Base-by-base conservation (phyloP, 306 rosid genomes). In the Senna tora region DNA sequence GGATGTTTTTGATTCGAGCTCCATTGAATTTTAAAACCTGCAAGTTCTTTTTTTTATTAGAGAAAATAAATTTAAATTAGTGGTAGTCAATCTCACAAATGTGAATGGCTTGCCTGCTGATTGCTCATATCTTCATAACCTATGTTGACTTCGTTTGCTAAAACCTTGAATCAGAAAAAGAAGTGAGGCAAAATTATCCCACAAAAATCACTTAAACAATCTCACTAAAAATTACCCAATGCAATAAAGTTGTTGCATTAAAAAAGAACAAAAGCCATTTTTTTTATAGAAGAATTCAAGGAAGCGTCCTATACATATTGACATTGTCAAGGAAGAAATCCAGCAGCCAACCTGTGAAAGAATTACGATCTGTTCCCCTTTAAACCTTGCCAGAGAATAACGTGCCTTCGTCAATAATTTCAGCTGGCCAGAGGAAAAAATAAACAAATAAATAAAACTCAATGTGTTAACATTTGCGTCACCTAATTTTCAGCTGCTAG, bases 121-220 rank as follows among this genome's bases (percentile, higher is more conserved):
- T 94, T 94, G 84, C 90, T 50, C 99, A 94, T 87, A 81, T 89
- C 95, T 77, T 94, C 99, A 15, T 94, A 94, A 32, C 99, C 99
- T 73, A 94, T 85, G 82, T 94, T 94, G 71, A 81, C 92, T 73
- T 94, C 95, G 67, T 88, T 87, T 56, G 99, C 97, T 53, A 94
- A 84, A 71, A 94, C 96, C 99, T 94, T 66, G 50, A 17, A 60
- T 34, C 15, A 56, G 34, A 71, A 71, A 65, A 10, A 53, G 7
- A 32, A 52, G 74, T 33, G 69, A 21, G 67, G 38, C 10, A 51
- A 72, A 57, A 56, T 21, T 42, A 62, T 28, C 41, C 60, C 57
- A 15, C 28, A 8, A 0, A 68, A 52, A 65, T 43, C 47, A 70
- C 34, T 25, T 38, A 22, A 49, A 15, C 16, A 30, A 22, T 32